Conservation (phyloP, 345 rosid genomes). For the Eucalyptus victrix region DNA sequence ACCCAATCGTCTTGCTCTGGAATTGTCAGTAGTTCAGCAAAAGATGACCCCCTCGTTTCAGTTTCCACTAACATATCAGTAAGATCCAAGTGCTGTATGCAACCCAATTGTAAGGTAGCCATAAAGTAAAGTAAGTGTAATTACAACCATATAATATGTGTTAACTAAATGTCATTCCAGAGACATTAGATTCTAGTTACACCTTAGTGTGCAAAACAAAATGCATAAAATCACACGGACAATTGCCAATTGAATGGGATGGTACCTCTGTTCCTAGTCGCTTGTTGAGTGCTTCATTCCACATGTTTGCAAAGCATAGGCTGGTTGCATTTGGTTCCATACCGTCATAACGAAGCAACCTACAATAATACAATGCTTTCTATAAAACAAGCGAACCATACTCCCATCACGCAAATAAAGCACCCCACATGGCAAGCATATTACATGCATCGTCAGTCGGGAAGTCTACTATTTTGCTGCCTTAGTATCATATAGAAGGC, state of each 20-base stretch:
- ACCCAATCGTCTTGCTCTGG: conserved; percentile 98
- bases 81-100: conserved; percentile 67
- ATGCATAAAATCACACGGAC: not conserved
- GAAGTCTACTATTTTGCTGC: not conserved
- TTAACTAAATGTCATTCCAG: not conserved
- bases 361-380: conserved; percentile 6
- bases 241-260: not conserved
- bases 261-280: conserved; percentile 86
- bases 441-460: not conserved
- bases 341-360: conserved; percentile 99
- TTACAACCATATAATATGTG: not conserved
- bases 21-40: conserved; percentile 73
- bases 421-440: not conserved
- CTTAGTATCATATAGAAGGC: not conserved
- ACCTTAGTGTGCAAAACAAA: not conserved
- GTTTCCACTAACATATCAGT: conserved; percentile 73
- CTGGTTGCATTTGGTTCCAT: conserved; percentile 89
- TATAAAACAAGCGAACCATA: not conserved
- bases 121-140: not conserved
- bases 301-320: conserved; percentile 75
- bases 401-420: not conserved
- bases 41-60: conserved; percentile 80
- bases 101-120: not conserved
- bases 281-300: conserved; percentile 95
- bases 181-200: not conserved